A percentile compares a stretch with the other conserved stretches of the same genome.
Evolutionary conservation across 805 yeast genomes (phyloP).

Genomic region (Wickerhamomyces sydowiorum): DNA sequence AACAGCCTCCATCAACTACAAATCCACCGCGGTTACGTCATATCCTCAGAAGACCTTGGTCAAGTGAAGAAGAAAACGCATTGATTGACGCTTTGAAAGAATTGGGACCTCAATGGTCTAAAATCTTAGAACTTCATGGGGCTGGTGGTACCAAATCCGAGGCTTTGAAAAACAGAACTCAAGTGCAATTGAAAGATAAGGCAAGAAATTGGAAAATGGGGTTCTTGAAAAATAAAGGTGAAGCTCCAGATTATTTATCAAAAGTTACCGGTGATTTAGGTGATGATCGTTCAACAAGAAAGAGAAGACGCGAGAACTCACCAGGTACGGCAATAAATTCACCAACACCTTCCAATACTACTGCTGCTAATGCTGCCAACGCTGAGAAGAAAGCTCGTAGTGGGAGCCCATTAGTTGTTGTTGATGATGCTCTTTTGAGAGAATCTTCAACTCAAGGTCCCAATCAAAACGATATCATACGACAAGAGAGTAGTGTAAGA

Average conservation of each 20-base stretch:
- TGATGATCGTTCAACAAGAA: constrained; percentile 30
- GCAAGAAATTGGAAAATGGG: constrained; percentile 94
- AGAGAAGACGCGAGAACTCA: constrained; percentile 36
- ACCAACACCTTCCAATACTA: too few species aligned
- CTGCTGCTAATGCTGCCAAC: too few species aligned
- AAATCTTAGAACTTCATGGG: constrained; percentile 84
- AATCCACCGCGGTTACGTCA: constrained; percentile 11
- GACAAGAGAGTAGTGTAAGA: neutral
- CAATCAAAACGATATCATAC: neutral
- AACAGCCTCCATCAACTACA: constrained; percentile 17
- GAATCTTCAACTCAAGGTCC: too few species aligned
- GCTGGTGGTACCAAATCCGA: constrained; percentile 89
- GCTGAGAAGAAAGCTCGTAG: neutral
- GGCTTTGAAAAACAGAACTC: constrained; percentile 78
- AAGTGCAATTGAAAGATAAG: constrained; percentile 91
- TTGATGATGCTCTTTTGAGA: too few species aligned
- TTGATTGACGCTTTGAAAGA: constrained; percentile 69
- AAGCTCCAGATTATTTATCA: constrained; percentile 72
- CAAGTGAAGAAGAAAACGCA: constrained; percentile 82
- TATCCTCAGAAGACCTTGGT: constrained; percentile 68
- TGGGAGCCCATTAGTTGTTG: too few species aligned
- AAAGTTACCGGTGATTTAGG: constrained; percentile 77
- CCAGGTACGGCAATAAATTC: constrained; percentile 16
- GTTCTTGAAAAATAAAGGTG: constrained; percentile 66
- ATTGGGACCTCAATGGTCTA: constrained; percentile 92